Evolutionary conservation across 2,329 filamentous ascomycete species (phyloP).

Genomic region (Aspergillus udagawae): DNA sequence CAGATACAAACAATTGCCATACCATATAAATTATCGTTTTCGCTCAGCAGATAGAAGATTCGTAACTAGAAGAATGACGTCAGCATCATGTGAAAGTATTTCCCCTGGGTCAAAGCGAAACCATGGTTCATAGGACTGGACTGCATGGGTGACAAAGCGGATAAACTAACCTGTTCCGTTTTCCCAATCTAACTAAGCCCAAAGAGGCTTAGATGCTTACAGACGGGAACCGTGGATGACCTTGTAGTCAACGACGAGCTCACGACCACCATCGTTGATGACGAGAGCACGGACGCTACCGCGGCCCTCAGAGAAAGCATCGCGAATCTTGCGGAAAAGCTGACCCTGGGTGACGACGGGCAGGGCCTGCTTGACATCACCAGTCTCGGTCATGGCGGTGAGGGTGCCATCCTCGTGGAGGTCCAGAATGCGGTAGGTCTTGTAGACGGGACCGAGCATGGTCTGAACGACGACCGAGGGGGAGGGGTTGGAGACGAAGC

Average conservation of each 20-base stretch:
- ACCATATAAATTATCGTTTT: neutral
- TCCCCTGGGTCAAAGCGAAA: neutral
- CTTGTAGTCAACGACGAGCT: conserved; percentile 99
- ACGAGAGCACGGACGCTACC: conserved; percentile 93
- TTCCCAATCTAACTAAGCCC: conserved; percentile 5
- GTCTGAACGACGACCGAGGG: conserved; percentile 98
- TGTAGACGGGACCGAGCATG: conserved; percentile 99
- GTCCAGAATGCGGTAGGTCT: conserved; percentile 99
- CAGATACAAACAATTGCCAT: conserved; percentile 2
- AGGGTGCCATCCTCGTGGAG: conserved; percentile 77
- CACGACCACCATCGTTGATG: conserved; percentile 85
- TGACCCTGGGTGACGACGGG: conserved; percentile 92
- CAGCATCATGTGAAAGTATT: neutral
- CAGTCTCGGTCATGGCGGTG: conserved; percentile 97
- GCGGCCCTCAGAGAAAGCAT: conserved; percentile 85
- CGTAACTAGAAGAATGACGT: neutral
- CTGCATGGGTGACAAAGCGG: neutral
- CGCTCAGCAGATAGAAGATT: neutral
- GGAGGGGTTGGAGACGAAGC: conserved; percentile 93
- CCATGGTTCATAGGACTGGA: neutral
- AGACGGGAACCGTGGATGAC: conserved; percentile 76
- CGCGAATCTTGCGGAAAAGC: conserved; percentile 74
- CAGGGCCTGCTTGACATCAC: conserved; percentile 95
- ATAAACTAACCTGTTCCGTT: neutral
- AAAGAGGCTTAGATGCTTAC: conserved; percentile 39